Evolutionary conservation across 352 stramenopile genomes (phyloP), one percentile per base, ranked within the genome.

Genomic region (Globisporangium cylindrosporum): DNA sequence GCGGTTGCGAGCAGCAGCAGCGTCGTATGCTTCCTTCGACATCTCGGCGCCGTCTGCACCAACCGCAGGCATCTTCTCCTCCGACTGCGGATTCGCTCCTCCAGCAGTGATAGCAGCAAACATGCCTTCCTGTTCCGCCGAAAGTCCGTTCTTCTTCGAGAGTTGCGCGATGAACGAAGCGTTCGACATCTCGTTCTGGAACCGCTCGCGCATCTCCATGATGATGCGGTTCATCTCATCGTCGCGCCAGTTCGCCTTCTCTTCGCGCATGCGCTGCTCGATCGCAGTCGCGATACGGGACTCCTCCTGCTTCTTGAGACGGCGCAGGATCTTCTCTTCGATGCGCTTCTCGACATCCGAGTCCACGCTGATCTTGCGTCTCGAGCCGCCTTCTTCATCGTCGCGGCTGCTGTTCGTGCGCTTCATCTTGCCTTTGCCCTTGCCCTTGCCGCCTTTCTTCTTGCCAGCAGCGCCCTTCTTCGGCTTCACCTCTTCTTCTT

Each of bases 201-300:
- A 91, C 5, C 86, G 84, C 66, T 93, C 86, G 41, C 88, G 83
- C 84, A 95, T 93, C 69, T 95, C 86, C 79, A 93, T 92, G 66
- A 93, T 93, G 65, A 95, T 95, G 58, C 86, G 86, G 74, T 95
- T 95, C 88, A 95, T 95, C 72, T 95, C 88, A 53, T 92, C 88
- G 67, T 95, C 88, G 46, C 82, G 83, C 88, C 88, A 95, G 59
- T 87, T 92, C n/a, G 88, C 88, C 67, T 95, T 95, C 46, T 92
- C 84, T 36, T 82, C 80, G 38, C 76, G 74, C 88, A 95, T 95
- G 46, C 88, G 88, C 51, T 85, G 69, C 76, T 95, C 88, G 46
- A 95, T 95, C 24, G 88, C 88, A 62, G 85, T 78, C 12, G 88
- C 83, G 59, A 95, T 95, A 48, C 88, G 86, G 61, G 81, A 86